These are phyloP conservation scores for Angomonas ambiguus DNA, from an alignment of 208 protist species.

Conservation along the genomic window DNA sequence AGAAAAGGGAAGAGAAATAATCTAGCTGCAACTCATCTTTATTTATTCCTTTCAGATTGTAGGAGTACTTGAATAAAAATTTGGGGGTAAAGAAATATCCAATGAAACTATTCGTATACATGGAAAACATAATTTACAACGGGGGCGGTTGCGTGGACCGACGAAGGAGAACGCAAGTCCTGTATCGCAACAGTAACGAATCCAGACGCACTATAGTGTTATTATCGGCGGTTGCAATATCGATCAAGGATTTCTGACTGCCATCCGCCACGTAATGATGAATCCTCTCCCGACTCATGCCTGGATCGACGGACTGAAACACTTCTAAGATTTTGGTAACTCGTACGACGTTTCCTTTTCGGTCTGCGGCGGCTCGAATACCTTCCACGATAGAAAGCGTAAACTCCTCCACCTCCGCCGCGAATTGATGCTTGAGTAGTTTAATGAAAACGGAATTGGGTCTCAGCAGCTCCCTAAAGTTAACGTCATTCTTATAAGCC, in stretches of 20 bases:
- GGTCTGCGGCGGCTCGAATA: constrained; percentile 44
- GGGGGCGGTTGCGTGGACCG: constrained; percentile 30
- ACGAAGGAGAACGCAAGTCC: constrained; percentile 58
- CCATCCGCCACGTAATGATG: constrained; percentile 48
- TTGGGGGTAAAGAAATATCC: too few species aligned
- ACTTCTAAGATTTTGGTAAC: constrained; percentile 41
- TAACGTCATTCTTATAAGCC: constrained; percentile 14
- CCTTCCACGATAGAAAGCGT: constrained; percentile 66
- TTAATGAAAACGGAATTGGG: constrained; percentile 60
- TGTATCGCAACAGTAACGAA: constrained; percentile 46
- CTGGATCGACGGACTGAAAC: constrained; percentile 35
- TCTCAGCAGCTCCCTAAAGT: constrained; percentile 26
- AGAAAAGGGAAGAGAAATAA: too few species aligned
- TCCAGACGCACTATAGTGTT: constrained; percentile 34
- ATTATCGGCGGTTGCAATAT: constrained; percentile 51
- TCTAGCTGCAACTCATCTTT: too few species aligned
- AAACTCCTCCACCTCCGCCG: constrained; percentile 71
- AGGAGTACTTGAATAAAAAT: too few species aligned
- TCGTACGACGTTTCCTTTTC: constrained; percentile 26
- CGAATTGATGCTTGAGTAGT: constrained; percentile 60
- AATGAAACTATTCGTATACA: background rate
- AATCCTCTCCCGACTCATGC: constrained; percentile 37
- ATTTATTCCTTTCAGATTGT: too few species aligned
- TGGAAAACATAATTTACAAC: constrained; percentile 1
- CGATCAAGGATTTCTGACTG: constrained; percentile 53